These are phyloP conservation scores for Phytophthora idaei DNA, from an alignment of 352 stramenopile genomes.

Conservation along the genomic window DNA sequence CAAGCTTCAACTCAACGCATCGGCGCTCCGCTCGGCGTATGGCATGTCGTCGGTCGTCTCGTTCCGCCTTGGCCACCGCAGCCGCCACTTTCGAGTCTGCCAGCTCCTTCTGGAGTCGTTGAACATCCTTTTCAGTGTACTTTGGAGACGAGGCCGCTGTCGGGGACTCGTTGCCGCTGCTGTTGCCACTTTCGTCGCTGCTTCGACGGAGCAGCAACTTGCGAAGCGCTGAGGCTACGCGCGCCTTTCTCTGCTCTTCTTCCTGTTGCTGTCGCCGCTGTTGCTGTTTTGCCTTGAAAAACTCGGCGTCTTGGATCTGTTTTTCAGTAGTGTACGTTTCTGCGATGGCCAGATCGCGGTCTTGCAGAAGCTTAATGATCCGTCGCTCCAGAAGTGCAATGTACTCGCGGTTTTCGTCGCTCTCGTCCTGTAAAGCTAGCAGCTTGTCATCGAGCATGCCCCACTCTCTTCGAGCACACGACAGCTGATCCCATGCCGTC, in stretches of 20 bases:
- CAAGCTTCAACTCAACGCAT: constrained; percentile 62
- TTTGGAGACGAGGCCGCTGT: constrained; percentile 21
- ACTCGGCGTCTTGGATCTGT: constrained; percentile 65
- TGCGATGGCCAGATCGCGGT: constrained; percentile 71
- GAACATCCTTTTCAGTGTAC: constrained; percentile 58
- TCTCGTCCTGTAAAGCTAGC: constrained; percentile 45
- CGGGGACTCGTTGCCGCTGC: constrained; percentile 14
- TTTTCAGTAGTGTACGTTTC: constrained; percentile 76
- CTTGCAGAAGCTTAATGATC: constrained; percentile 76
- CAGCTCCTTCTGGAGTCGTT: constrained; percentile 67
- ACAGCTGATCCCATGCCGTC: constrained; percentile 50
- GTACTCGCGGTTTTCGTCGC: constrained; percentile 45
- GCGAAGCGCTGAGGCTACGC: constrained; percentile 25
- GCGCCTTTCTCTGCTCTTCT: constrained; percentile 21
- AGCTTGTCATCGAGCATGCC: constrained; percentile 49
- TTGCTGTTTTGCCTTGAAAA: constrained; percentile 47
- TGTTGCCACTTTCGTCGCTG: constrained; percentile 16
- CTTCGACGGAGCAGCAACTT: constrained; percentile 24
- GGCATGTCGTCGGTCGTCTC: constrained; percentile 66
- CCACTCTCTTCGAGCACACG: constrained; percentile 52
- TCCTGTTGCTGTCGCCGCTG: constrained; percentile 21
- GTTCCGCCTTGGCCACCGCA: constrained; percentile 59
- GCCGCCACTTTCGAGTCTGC: constrained; percentile 69
- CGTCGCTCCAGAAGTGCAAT: constrained; percentile 71
- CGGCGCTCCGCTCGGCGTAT: constrained; percentile 67